Evolutionary conservation across 2,329 filamentous ascomycete species (phyloP), one percentile per base, ranked within the genome.

Genomic region (Dendrostoma leiphaemia): DNA sequence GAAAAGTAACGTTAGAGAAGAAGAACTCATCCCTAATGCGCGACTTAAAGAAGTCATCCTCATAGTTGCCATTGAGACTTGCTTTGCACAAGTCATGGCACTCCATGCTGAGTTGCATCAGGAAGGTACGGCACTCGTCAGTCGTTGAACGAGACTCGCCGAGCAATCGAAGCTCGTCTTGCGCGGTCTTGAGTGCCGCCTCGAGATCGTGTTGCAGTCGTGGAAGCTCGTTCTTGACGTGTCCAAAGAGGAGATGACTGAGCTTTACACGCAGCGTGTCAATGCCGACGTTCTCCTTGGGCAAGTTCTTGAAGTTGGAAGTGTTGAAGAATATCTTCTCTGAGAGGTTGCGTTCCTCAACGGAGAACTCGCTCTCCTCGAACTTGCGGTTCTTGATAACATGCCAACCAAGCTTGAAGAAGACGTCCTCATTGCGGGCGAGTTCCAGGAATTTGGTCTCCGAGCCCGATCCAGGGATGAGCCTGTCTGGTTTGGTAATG

Each of bases 321-420:
- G 23, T 37, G 34, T n/a, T n/a, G n/a, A n/a, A n/a, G n/a, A n/a
- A n/a, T n/a, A n/a, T n/a, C n/a, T n/a, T n/a, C n/a, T n/a, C n/a
- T n/a, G n/a, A n/a, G n/a, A n/a, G n/a, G n/a, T n/a, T n/a, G n/a
- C n/a, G n/a, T n/a, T n/a, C n/a, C n/a, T n/a, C n/a, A n/a, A n/a
- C n/a, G n/a, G n/a, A n/a, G n/a, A n/a, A n/a, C 17, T 24, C 37
- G 4, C 17, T 6, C 52, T 71, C 74, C 56, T 80, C 64, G 60
- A 85, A 86, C 68, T 83, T 79, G 74, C 82, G 86, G 62, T 84
- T 76, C 74, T 84, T 78, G 62, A 79, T 78, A 53, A 77, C 75
- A 65, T 86, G 52, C 52, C 46, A 54, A 0, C 52, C 46, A 0
- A 54, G 69, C 53, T 64, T 67, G 32, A 50, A 54, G 1, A 45